A percentile compares a stretch with the other conserved stretches of the same genome.
Evolutionary conservation across 768 basidiomycete genomes (phyloP).

Genomic region (Termitomyces titanicus): DNA sequence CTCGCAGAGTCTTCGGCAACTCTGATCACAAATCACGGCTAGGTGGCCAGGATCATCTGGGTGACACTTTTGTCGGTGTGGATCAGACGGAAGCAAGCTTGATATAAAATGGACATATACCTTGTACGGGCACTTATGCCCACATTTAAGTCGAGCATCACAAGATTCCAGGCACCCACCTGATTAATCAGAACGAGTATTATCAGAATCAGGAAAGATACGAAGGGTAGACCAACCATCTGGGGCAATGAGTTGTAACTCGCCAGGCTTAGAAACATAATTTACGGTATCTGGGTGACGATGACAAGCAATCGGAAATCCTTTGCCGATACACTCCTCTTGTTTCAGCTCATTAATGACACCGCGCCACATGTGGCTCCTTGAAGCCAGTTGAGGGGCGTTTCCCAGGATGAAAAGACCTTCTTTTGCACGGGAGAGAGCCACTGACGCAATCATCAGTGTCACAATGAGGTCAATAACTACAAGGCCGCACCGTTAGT

Average conservation of each 20-base stretch:
- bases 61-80: constrained; percentile 43
- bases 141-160: constrained; percentile 49
- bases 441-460: constrained; percentile 37
- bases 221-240: constrained; percentile 38
- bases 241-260: constrained; percentile 47
- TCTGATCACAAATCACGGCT: constrained; percentile 40
- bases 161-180: constrained; percentile 66
- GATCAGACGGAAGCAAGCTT: not conserved
- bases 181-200: constrained; percentile 15
- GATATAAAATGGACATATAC: constrained; percentile 26
- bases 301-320: constrained; percentile 54
- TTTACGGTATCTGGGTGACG: constrained; percentile 45
- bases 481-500: constrained; percentile 41
- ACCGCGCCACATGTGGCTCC: constrained; percentile 53
- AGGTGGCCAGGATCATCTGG: constrained; percentile 55
- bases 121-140: constrained; percentile 62
- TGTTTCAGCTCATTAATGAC: constrained; percentile 56
- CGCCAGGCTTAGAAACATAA: constrained; percentile 46
- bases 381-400: constrained; percentile 45
- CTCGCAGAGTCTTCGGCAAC: constrained; percentile 49
- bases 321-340: constrained; percentile 42
- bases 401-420: constrained; percentile 76
- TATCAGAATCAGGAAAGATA: not conserved
- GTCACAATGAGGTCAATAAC: no score
- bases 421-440: constrained; percentile 69